Percentiles rank a stretch among this genome's conserved stretches.
Conservation (phyloP, 2,329 filamentous ascomycete genomes). For the Magnaporthiopsis incrustans region DNA sequence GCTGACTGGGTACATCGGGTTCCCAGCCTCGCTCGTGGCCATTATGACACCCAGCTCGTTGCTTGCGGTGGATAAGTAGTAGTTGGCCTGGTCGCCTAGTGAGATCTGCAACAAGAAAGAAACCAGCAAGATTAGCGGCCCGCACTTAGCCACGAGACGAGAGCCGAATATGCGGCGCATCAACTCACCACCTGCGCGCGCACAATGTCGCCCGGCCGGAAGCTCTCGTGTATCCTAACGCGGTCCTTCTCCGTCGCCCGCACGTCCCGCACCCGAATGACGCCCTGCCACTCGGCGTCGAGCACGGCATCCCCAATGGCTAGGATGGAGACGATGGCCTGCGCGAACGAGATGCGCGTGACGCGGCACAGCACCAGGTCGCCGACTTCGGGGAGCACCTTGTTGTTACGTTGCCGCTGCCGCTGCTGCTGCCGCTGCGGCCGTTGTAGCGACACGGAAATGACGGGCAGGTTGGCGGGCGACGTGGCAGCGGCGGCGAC, state of each 20-base stretch:
- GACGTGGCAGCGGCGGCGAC: slow-evolving; percentile 23
- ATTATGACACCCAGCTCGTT: slow-evolving; percentile 93
- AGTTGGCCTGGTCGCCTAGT: slow-evolving; percentile 86
- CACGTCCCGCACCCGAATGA: slow-evolving; percentile 85
- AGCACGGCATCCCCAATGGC: slow-evolving; percentile 67
- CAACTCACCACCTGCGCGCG: slow-evolving; percentile 68
- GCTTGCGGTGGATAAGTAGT: slow-evolving; percentile 85
- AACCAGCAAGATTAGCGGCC: slow-evolving; percentile 5
- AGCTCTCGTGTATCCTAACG: slow-evolving; percentile 83
- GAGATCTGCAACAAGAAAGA: slow-evolving; percentile 53
- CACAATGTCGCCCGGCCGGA: slow-evolving; percentile 88
- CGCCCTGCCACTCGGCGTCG: slow-evolving; percentile 74
- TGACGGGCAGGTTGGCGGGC: slow-evolving; percentile 36
- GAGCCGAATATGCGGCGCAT: background rate
- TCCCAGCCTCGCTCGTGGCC: slow-evolving; percentile 79
- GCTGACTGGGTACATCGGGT: slow-evolving; percentile 85
- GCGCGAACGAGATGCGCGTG: slow-evolving; percentile 74
- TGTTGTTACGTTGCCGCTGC: slow-evolving; percentile 44
- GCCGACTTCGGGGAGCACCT: slow-evolving; percentile 74
- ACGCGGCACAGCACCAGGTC: slow-evolving; percentile 78
- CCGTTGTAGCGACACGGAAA: slow-evolving; percentile 42
- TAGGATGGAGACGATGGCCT: slow-evolving; percentile 80
- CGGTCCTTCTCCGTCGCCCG: slow-evolving; percentile 93
- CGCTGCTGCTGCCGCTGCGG: background rate
- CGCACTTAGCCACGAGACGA: background rate